A percentile compares a stretch with the other conserved stretches of the same genome.
These are phyloP conservation scores for Mortierella sp. DNA, from an alignment of 371 early-diverging fungal genomes.

Conservation along the genomic window DNA sequence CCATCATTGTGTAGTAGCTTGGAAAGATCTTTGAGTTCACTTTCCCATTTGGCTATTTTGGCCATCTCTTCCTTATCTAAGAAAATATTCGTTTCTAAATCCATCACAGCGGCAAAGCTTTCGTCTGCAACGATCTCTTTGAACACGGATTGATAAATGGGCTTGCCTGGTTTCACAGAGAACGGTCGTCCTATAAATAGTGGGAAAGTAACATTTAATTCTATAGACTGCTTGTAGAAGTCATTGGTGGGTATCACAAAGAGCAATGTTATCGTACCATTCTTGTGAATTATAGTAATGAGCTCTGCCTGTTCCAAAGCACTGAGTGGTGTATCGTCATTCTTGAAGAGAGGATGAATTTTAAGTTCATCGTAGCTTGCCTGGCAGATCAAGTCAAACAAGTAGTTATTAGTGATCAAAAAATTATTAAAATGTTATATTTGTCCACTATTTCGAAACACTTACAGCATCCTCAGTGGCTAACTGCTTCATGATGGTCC, in stretches of 20 bases:
- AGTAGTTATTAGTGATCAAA: conserved; percentile 1
- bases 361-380: conserved; percentile 84
- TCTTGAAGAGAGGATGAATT: conserved; percentile 83
- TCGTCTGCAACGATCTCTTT: conserved; percentile 73
- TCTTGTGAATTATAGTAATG: conserved; percentile 77
- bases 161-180: conserved; percentile 83
- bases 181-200: conserved; percentile 75
- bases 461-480: conserved; percentile 68
- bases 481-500: conserved; percentile 77
- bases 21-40: conserved; percentile 72
- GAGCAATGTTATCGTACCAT: conserved; percentile 64
- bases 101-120: conserved; percentile 84
- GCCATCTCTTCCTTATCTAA: conserved; percentile 76
- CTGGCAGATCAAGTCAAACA: conserved; percentile 29
- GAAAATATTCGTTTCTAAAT: conserved; percentile 75
- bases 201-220: no score
- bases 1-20: conserved; percentile 56
- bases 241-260: no score
- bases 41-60: conserved; percentile 77
- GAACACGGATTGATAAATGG: conserved; percentile 86
- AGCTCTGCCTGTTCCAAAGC: conserved; percentile 92
- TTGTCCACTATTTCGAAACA: neutral
- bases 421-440: neutral
- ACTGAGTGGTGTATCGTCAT: conserved; percentile 79
- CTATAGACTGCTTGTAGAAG: no score